Base-by-base conservation (phyloP, 352 stramenopile species). In the Phytophthora meadii region DNA sequence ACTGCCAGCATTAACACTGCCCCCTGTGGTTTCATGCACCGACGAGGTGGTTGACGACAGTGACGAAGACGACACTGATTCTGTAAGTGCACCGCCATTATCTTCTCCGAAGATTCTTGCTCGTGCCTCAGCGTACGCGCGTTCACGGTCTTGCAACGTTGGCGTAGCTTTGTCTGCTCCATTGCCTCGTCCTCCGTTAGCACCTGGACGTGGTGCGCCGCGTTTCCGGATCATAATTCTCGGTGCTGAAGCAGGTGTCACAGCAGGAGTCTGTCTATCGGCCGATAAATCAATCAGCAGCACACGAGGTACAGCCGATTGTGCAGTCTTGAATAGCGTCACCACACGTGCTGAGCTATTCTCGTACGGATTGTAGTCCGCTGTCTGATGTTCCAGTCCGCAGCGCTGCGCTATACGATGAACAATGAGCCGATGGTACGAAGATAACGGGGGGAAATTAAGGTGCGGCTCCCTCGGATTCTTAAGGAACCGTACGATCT, bases 341-440 rank as follows among this genome's bases (percentile, higher is more conserved):
- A 98, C 96, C 0, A 93, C 85, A 0, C 88, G 82, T 36, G 81
- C 72, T 7, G 85, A 78, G 60, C 86, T 91, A 61, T 80, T 74
- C 45, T 94, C 88, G 41, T 88, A 90, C 28, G 77, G 64, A 32
- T 81, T 87, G 42, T 88, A 88, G 10, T 95, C 88, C 1, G 77
- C 81, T 0, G 85, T 95, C 66, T 98, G 92, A 57, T 97, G 84
- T 37, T 95, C 80, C 49, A 98, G 82, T 10, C 72, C 69, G 71
- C 97, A 98, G n/a, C 95, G 86, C 65, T 98, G 92, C 0, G 91
- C 94, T 28, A 98, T 79, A 1, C 95, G 90, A 77, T 98, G 95
- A 7, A 98, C 69, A 68, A 97, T 93, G 8, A 97, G 78, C 5
- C 89, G 88, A 60, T 97, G 88, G 61, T 94, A 96, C 24, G 88